Evolutionary conservation across 768 basidiomycete species (phyloP), one percentile per base, ranked within the genome.

Genomic region (Lactarius hengduanensis): DNA sequence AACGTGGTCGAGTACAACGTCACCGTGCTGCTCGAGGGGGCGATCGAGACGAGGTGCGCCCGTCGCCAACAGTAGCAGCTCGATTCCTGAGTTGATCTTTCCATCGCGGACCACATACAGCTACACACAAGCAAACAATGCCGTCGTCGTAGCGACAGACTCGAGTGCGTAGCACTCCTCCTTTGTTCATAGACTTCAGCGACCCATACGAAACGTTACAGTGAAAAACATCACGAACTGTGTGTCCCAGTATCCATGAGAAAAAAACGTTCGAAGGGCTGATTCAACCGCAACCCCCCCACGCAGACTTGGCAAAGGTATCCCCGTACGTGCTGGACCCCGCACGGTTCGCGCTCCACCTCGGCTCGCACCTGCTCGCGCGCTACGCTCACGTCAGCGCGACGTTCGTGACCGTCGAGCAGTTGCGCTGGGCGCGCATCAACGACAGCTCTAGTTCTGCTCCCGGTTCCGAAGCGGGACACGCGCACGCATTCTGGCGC

Each of bases 91-190:
- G 47, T 22, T 50, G 22, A 50, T 22, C 45, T 47, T 47, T 22
- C 45, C 47, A 50, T 50, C 47, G 22, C 50, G 50, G 5, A 22
- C 57, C 20, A 15, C 45, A 26, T 1, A 18, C 62, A 92, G 92
- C 72, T 98, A 91, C 76, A 96, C 92, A 4, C 71, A 92, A 70
- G 93, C 91, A 0, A 93, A 98, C 73, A 98, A 98, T 77, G 83
- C 83, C 3, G 86, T 89, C 11, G 83, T 97, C 11, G 93, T 98
- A 2, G 89, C 96, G 2, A 98, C 95, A 1, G 96, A 98, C 77
- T 92, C 92, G 1, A 88, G 59, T 66, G 41, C 64, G 64, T 69
- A 38, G 54, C 57, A 18, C 28, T 41, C 6, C 4, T 26, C 16
- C 54, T 26, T 4, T 22, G 20, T 15, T 4, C n/a, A 60, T 20